These are phyloP conservation scores for Leucaena leucocephala DNA, from an alignment of 306 rosid species.

Conservation along the genomic window DNA sequence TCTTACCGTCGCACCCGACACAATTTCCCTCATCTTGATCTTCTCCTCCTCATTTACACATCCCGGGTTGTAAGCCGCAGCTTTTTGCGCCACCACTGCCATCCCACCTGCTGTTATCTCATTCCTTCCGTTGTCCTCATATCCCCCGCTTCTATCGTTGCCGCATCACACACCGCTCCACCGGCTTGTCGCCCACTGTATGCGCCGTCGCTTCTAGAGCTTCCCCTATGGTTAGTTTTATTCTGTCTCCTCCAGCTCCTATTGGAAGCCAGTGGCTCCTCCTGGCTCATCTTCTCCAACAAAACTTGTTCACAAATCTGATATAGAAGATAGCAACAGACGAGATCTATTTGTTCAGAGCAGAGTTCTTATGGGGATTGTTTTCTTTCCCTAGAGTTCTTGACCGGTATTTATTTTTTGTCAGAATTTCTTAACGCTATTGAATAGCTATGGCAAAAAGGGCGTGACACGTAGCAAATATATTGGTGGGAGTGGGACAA, in stretches of 20 bases:
- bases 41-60: constrained; percentile 42
- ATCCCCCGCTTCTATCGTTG: constrained; percentile 77
- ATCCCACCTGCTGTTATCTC: constrained; percentile 55
- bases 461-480: background rate
- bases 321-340: background rate
- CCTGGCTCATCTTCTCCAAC: constrained; percentile 56
- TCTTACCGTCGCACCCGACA: constrained; percentile 53
- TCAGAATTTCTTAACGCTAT: background rate
- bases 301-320: background rate
- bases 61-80: constrained; percentile 53
- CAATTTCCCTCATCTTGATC: constrained; percentile 60
- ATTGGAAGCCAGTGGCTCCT: constrained; percentile 40
- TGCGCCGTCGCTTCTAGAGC: constrained; percentile 74
- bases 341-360: background rate
- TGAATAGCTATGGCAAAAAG: background rate
- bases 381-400: too few species aligned
- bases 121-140: constrained; percentile 56
- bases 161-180: constrained; percentile 66
- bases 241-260: constrained; percentile 15
- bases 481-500: too few species aligned
- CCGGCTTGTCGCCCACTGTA: constrained; percentile 53
- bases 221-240: constrained; percentile 65
- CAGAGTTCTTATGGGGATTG: too few species aligned
- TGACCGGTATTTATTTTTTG: too few species aligned
- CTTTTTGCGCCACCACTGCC: constrained; percentile 62